phyloP scores from a whole-genome alignment of 352 stramenopile genomes.

The Peronospora tabacina region DNA sequence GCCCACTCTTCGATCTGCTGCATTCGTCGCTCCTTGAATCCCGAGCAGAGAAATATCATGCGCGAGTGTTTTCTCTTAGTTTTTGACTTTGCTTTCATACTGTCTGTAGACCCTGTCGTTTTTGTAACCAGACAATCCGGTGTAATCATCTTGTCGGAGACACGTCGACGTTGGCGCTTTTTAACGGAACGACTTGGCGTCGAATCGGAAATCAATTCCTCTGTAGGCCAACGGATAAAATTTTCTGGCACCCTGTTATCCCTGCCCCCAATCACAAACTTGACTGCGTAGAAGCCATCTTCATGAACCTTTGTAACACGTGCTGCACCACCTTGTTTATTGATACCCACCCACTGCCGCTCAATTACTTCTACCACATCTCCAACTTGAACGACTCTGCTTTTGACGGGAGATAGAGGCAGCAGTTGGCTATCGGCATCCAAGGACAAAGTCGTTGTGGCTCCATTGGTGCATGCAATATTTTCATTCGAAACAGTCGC shows the following conservation, averaged over 20 bases:
- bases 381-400: conserved; percentile 42
- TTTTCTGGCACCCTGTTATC: conserved; percentile 30
- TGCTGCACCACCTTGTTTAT: conserved; percentile 85
- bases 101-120: conserved; percentile 6
- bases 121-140: conserved; percentile 10
- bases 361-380: conserved; percentile 82
- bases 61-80: conserved; percentile 23
- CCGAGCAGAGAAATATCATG: conserved; percentile 56
- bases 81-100: conserved; percentile 13
- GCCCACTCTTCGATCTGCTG: conserved; percentile 42
- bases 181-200: conserved; percentile 34
- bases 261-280: conserved; percentile 42
- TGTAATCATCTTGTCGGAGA: conserved; percentile 14
- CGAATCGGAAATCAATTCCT: conserved; percentile 34
- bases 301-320: conserved; percentile 60
- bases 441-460: conserved; percentile 8
- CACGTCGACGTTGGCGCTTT: conserved; percentile 23
- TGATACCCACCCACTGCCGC: conserved; percentile 88
- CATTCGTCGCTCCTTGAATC: conserved; percentile 39
- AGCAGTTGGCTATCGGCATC: conserved; percentile 13
- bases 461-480: conserved; percentile 2
- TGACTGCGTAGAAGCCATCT: conserved; percentile 52
- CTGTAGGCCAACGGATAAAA: conserved; percentile 34
- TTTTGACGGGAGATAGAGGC: conserved; percentile 18
- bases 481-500: conserved; percentile 5